Percentiles rank a stretch among this genome's conserved stretches.
Evolutionary conservation across 805 yeast species (phyloP).

Genomic region (Saccharomycopsis selenospora): DNA sequence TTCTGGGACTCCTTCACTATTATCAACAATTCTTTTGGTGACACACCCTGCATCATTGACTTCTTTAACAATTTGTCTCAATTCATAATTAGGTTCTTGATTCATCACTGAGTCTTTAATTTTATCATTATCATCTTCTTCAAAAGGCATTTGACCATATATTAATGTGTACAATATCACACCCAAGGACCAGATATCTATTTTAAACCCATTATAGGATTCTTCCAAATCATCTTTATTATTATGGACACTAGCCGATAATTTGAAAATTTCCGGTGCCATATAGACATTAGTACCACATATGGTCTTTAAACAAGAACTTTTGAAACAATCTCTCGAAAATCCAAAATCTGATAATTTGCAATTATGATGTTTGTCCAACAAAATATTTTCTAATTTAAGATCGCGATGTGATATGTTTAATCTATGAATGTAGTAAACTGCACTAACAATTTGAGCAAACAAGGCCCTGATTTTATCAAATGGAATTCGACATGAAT

Average conservation of each 20-base stretch:
- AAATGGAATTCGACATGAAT: slow-evolving; percentile 39
- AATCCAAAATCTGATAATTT: slow-evolving; percentile 93
- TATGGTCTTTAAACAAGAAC: slow-evolving; percentile 61
- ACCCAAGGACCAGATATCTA: slow-evolving; percentile 91
- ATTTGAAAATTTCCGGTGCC: slow-evolving; percentile 85
- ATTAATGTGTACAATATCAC: slow-evolving; percentile 78
- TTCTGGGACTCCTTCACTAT: slow-evolving; percentile 35
- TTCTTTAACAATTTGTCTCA: slow-evolving; percentile 1
- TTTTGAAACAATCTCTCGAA: slow-evolving; percentile 63
- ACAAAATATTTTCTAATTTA: slow-evolving; percentile 69
- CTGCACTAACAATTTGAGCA: slow-evolving; percentile 54
- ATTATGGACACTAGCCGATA: slow-evolving; percentile 21
- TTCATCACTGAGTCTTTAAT: slow-evolving; percentile 55
- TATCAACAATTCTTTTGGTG: background rate
- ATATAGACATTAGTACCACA: slow-evolving; percentile 95
- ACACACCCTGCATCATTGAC: background rate
- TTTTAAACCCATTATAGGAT: slow-evolving; percentile 54
- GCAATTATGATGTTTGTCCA: slow-evolving; percentile 49
- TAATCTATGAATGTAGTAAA: slow-evolving; percentile 63
- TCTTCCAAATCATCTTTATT: slow-evolving; percentile 40
- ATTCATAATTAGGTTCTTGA: slow-evolving; percentile 53
- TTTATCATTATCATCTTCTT: slow-evolving; percentile 62
- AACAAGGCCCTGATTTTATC: slow-evolving; percentile 48
- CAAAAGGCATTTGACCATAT: slow-evolving; percentile 87
- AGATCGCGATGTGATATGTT: slow-evolving; percentile 81